phyloP scores from a whole-genome alignment of 257 asterid species.

The Asclepias syriaca region DNA sequence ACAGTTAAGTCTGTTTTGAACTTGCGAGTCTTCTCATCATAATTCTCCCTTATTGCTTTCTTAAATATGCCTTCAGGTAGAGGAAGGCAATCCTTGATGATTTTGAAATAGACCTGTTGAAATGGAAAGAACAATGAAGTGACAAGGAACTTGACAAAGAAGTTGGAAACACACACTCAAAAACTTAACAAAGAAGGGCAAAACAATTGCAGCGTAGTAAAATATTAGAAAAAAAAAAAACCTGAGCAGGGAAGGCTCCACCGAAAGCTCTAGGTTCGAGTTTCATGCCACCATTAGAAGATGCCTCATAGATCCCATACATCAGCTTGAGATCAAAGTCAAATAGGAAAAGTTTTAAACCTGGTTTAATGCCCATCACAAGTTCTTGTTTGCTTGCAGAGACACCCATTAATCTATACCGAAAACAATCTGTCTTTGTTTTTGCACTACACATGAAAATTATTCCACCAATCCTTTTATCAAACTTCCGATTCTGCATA shows the following conservation, averaged over 20 bases:
- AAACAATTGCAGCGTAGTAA: conserved; percentile 2
- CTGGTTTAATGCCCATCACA: conserved; percentile 67
- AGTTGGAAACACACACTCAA: not conserved
- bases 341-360: conserved; percentile 74
- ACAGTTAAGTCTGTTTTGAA: conserved; percentile 65
- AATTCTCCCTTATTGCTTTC: conserved; percentile 73
- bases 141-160: conserved; percentile 13
- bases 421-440: conserved; percentile 92
- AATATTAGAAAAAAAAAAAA: conserved; percentile 8
- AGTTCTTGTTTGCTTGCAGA: conserved; percentile 53
- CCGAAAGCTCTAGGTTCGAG: conserved; percentile 83
- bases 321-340: conserved; percentile 81
- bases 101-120: conserved; percentile 61
- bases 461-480: conserved; percentile 58
- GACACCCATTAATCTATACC: conserved; percentile 74
- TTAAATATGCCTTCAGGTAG: conserved; percentile 70
- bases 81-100: conserved; percentile 63
- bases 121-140: conserved; percentile 12
- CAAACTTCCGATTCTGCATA: conserved; percentile 25
- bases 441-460: conserved; percentile 88
- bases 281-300: conserved; percentile 84
- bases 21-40: conserved; percentile 60
- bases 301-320: conserved; percentile 85
- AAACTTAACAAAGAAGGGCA: conserved; percentile 10
- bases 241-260: conserved; percentile 96